phyloP scores from a whole-genome alignment of 2,329 filamentous ascomycete genomes.

The Colletotrichum tabaci region DNA sequence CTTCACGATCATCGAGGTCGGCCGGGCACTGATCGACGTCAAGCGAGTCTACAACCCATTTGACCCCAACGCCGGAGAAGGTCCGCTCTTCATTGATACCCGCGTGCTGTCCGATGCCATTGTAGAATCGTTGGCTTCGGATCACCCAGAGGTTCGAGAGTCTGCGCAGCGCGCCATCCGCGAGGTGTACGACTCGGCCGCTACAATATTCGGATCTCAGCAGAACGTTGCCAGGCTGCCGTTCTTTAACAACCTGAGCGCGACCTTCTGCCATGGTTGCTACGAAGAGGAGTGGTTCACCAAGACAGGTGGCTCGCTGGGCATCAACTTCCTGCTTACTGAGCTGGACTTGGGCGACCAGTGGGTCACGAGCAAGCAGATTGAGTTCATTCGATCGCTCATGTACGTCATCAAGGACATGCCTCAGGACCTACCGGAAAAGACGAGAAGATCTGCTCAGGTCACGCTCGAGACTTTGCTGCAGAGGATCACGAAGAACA shows the following conservation, averaged over 20 bases:
- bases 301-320: constrained; percentile 91
- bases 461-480: constrained; percentile 86
- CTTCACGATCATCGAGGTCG: constrained; percentile 91
- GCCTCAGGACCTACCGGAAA: constrained; percentile 92
- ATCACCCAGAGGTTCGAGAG: constrained; percentile 84
- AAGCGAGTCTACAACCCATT: constrained; percentile 86
- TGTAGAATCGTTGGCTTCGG: constrained; percentile 90
- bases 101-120: constrained; percentile 90
- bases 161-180: constrained; percentile 85
- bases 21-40: constrained; percentile 83
- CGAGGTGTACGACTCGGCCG: constrained; percentile 82
- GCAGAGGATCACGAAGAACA: constrained; percentile 81
- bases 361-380: constrained; percentile 87
- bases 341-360: constrained; percentile 86
- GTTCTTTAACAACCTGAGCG: constrained; percentile 88
- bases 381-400: constrained; percentile 90
- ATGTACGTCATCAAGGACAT: constrained; percentile 99
- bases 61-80: constrained; percentile 88
- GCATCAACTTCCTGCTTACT: constrained; percentile 89
- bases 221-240: constrained; percentile 81
- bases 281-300: constrained; percentile 99
- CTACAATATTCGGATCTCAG: constrained; percentile 83
- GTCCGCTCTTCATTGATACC: constrained; percentile 88
- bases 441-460: constrained; percentile 86
- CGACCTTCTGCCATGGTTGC: constrained; percentile 92